These are phyloP conservation scores for Fusarium nurragi DNA, from an alignment of 2,329 filamentous ascomycete species.

Conservation along the genomic window DNA sequence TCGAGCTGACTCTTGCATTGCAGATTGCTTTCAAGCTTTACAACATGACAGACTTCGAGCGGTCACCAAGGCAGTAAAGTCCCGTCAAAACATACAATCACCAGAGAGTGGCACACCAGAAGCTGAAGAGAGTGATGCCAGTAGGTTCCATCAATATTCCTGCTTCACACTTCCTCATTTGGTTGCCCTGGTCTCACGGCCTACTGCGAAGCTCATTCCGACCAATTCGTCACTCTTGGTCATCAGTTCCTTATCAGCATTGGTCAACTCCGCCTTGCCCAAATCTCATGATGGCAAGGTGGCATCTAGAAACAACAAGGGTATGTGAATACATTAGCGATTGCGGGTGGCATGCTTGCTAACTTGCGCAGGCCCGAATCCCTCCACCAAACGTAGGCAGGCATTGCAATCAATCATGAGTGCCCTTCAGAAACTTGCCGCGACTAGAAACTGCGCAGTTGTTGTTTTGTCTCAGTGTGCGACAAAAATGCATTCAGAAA, in stretches of 20 bases:
- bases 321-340: constrained; percentile 42
- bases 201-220: constrained; percentile 71
- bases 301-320: constrained; percentile 52
- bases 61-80: constrained; percentile 37
- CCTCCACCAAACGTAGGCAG: constrained; percentile 58
- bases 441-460: constrained; percentile 75
- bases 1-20: constrained; percentile 8
- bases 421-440: constrained; percentile 78
- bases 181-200: constrained; percentile 76
- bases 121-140: constrained; percentile 35
- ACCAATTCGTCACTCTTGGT: constrained; percentile 73
- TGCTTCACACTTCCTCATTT: constrained; percentile 74
- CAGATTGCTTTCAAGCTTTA: constrained; percentile 60
- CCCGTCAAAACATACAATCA: constrained; percentile 5
- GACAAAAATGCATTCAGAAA: constrained; percentile 77
- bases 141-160: constrained; percentile 59
- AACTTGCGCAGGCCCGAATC: constrained; percentile 47
- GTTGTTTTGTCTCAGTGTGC: constrained; percentile 82
- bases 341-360: constrained; percentile 6
- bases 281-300: constrained; percentile 58
- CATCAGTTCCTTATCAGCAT: constrained; percentile 79
- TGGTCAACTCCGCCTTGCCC: constrained; percentile 81
- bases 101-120: constrained; percentile 17
- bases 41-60: constrained; percentile 43
- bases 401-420: constrained; percentile 71